Conservation (phyloP, 2,329 filamentous ascomycete genomes). For the Bipolaris cookei region DNA sequence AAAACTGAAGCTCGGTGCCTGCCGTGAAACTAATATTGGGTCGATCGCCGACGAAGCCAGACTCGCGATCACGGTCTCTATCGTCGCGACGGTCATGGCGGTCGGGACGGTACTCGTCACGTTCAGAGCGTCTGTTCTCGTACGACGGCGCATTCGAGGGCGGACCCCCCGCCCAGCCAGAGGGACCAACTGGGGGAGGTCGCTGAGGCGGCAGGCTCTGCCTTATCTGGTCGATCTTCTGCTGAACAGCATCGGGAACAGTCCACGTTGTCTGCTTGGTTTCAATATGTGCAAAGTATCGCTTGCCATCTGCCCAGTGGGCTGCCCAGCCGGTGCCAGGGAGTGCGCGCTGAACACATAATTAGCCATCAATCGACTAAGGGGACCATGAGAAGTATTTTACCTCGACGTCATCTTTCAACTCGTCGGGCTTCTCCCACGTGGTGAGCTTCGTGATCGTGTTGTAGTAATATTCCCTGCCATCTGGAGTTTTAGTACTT, state of each 20-base stretch:
- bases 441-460: constrained; percentile 82
- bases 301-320: constrained; percentile 77
- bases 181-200: constrained; percentile 48
- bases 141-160: constrained; percentile 49
- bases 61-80: constrained; percentile 55
- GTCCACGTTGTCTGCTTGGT: constrained; percentile 94
- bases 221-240: constrained; percentile 79
- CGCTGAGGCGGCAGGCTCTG: constrained; percentile 53
- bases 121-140: constrained; percentile 43
- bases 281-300: constrained; percentile 93
- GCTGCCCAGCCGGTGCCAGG: constrained; percentile 90
- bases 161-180: constrained; percentile 67
- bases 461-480: constrained; percentile 91
- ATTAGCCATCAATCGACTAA: constrained; percentile 15
- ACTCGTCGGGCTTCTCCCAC: constrained; percentile 91
- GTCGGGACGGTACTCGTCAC: constrained; percentile 38
- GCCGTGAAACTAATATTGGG: constrained; percentile 49
- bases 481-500: constrained; percentile 80
- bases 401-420: constrained; percentile 85
- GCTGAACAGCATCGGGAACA: constrained; percentile 74
- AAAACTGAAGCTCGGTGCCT: constrained; percentile 59
- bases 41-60: constrained; percentile 51
- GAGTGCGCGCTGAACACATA: constrained; percentile 70
- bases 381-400: constrained; percentile 15
- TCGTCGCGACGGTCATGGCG: constrained; percentile 34